phyloP scores from a whole-genome alignment of 2,329 filamentous ascomycete species.

The Torrubiella hemipterigena region DNA sequence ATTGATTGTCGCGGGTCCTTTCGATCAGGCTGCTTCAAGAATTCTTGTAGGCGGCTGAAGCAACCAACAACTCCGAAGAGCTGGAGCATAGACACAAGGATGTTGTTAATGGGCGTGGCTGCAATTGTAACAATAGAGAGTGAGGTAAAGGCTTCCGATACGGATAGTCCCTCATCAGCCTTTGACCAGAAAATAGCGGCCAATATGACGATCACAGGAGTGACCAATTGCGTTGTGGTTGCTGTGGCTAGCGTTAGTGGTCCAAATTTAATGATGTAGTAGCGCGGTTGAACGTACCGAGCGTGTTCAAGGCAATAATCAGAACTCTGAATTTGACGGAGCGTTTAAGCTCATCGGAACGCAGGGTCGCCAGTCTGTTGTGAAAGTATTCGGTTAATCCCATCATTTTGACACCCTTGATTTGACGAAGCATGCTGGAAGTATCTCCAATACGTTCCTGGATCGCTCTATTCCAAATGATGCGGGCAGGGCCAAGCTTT shows the following conservation, averaged over 20 bases:
- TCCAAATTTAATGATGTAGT: not conserved
- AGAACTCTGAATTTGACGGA: constrained; percentile 14
- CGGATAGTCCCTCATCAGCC: constrained; percentile 12
- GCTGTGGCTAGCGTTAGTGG: constrained; percentile 13
- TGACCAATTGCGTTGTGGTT: constrained; percentile 15
- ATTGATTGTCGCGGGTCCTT: too few relatives aligned
- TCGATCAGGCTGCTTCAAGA: constrained; percentile 13
- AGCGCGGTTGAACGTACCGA: not conserved
- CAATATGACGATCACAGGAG: constrained; percentile 18
- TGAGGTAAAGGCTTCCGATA: constrained; percentile 17
- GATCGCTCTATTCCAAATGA: constrained; percentile 17
- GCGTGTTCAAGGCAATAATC: constrained; percentile 11
- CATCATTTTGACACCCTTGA: constrained; percentile 21
- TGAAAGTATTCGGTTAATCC: constrained; percentile 16
- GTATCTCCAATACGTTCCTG: constrained; percentile 20
- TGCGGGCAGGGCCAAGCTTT: constrained; percentile 15
- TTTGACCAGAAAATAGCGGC: constrained; percentile 15
- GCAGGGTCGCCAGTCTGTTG: constrained; percentile 12
- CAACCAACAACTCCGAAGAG: constrained; percentile 16
- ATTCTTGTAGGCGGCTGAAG: constrained; percentile 18
- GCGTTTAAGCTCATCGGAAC: constrained; percentile 13
- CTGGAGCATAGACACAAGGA: constrained; percentile 14
- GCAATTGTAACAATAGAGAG: constrained; percentile 18
- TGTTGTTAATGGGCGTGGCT: constrained; percentile 12
- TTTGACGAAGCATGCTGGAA: constrained; percentile 16